Conservation (phyloP, 306 rosid species). For the Malus sieversii region DNA sequence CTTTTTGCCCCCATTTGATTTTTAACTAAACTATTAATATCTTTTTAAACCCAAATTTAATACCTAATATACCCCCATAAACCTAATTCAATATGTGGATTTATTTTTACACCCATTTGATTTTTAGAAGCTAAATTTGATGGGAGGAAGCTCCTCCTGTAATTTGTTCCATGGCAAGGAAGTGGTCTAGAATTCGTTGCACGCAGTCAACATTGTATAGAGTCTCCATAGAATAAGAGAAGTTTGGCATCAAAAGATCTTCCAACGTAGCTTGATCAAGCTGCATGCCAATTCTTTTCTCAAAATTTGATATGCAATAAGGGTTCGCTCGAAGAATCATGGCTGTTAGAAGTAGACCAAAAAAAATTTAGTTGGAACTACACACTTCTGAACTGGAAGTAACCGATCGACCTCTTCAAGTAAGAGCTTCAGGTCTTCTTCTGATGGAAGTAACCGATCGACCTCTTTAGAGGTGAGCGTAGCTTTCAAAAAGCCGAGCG, state of each 20-base stretch:
- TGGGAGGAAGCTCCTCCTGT: constrained; percentile 30
- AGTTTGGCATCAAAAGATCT: constrained; percentile 93
- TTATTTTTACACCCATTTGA: too few relatives aligned
- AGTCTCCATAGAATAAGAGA: constrained; percentile 91
- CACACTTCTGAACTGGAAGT: constrained; percentile 76
- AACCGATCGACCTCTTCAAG: constrained; percentile 67
- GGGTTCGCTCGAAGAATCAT: constrained; percentile 71
- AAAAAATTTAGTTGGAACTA: constrained; percentile 68
- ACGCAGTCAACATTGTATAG: constrained; percentile 93
- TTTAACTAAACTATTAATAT: too few relatives aligned
- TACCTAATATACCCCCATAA: too few relatives aligned
- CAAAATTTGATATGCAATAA: constrained; percentile 66
- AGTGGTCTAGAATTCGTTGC: constrained; percentile 83
- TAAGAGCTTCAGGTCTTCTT: constrained; percentile 73
- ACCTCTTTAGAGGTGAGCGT: too few relatives aligned
- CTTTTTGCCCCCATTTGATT: too few relatives aligned
- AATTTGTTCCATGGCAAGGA: constrained; percentile 69
- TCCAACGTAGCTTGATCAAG: constrained; percentile 90
- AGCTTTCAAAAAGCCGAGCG: too few relatives aligned
- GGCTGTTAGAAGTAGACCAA: constrained; percentile 86
- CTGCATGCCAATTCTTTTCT: constrained; percentile 84
- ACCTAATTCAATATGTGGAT: too few relatives aligned
- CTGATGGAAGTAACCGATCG: constrained; percentile 33
- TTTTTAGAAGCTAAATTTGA: too few relatives aligned
- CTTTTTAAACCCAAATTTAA: too few relatives aligned